Evolutionary conservation across 2,329 filamentous ascomycete species (phyloP).

Genomic region (Cordyceps cateniannulata): DNA sequence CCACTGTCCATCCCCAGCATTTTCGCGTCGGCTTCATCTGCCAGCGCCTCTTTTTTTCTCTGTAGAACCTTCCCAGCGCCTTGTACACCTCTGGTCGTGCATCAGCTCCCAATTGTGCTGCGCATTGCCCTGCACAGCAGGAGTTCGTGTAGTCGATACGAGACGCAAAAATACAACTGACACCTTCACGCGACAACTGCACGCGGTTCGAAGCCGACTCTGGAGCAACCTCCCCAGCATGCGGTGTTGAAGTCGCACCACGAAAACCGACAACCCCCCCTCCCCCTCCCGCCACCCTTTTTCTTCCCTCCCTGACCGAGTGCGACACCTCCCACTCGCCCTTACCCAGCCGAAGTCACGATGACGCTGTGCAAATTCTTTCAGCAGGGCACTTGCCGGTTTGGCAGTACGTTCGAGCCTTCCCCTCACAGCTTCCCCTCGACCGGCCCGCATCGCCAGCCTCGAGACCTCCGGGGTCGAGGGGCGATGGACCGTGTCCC

Average conservation of each 20-base stretch:
- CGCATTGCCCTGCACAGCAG: neutral
- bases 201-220: neutral
- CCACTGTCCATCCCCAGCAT: neutral
- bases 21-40: neutral
- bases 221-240: neutral
- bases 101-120: neutral
- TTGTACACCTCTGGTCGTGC: neutral
- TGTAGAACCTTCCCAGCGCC: neutral
- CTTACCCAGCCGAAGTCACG: constrained; percentile 11
- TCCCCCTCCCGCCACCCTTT: neutral
- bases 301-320: neutral
- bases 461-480: neutral
- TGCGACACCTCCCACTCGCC: constrained; percentile 1
- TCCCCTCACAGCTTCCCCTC: neutral
- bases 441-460: neutral
- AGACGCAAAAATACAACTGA: neutral
- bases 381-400: constrained; percentile 45
- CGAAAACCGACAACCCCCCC: neutral
- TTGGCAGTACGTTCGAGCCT: constrained; percentile 38
- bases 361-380: constrained; percentile 43
- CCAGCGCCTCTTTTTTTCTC: neutral
- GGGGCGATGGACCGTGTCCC: neutral
- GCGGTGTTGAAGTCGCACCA: neutral
- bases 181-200: neutral
- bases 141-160: neutral